Evolutionary conservation across 257 asterid species (phyloP).

Genomic region (Schizonepeta tenuifolia): DNA sequence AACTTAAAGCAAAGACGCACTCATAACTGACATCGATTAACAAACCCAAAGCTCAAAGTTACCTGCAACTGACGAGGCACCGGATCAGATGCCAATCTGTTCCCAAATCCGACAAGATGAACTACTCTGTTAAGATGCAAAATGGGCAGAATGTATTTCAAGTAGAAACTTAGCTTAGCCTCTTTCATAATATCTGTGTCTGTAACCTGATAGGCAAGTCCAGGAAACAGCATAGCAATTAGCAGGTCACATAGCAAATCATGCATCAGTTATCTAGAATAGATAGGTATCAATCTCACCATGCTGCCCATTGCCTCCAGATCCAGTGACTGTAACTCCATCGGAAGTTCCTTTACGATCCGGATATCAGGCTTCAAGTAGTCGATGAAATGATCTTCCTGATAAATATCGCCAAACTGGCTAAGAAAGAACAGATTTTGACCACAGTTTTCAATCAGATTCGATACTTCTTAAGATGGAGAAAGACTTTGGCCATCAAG

Average conservation of each 20-base stretch:
- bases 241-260: conserved; percentile 23
- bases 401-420: conserved; percentile 97
- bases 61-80: conserved; percentile 86
- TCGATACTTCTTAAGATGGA: conserved; percentile 25
- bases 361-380: conserved; percentile 85
- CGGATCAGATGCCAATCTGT: conserved; percentile 98
- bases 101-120: conserved; percentile 98
- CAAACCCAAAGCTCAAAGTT: conserved; percentile 29
- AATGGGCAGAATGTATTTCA: conserved; percentile 87
- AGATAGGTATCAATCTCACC: conserved; percentile 59
- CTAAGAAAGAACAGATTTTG: conserved; percentile 68
- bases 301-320: conserved; percentile 89
- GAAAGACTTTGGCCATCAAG: conserved; percentile 18
- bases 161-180: conserved; percentile 92
- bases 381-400: conserved; percentile 90
- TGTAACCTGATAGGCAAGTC: conserved; percentile 62
- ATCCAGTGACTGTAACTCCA: conserved; percentile 83
- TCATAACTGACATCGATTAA: conserved; percentile 28
- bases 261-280: conserved; percentile 7
- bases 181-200: conserved; percentile 85
- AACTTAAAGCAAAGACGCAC: conserved; percentile 17
- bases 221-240: conserved; percentile 29
- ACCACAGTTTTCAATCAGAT: conserved; percentile 42
- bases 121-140: conserved; percentile 80
- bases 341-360: conserved; percentile 83